Base-by-base conservation (phyloP, 345 rosid genomes). In the Salix udensis region DNA sequence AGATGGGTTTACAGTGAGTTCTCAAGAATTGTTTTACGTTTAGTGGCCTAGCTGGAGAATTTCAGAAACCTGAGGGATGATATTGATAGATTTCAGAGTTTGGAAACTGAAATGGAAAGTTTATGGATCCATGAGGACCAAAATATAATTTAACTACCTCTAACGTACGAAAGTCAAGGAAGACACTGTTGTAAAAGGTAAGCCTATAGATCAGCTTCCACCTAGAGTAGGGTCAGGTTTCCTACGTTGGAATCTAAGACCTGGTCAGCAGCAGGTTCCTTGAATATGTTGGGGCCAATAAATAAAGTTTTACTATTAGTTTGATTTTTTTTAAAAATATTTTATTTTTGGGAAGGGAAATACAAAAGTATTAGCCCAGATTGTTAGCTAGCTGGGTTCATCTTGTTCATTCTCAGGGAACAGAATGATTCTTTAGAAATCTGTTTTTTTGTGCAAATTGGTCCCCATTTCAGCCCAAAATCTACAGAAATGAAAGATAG, bases 241-340 rank as follows among this genome's bases (percentile, higher is more conserved):
- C 84, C 84, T 81, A 85, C 85, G 78, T 82, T 74, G 86, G 86
- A 81, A 69, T 78, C 85, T 81, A 74, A 77, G 79, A 52, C 79
- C 77, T 68, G 42, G 9, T 14, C 44, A 44, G 24, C 68, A 6
- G 23, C 21, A n/a, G 13, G n/a, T 2, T 26, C 60, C 8, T 7
- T 13, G 24, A 65, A 40, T 2, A 9, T 55, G 65, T 18, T 75
- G 58, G 26, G 61, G 67, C 73, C 72, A 68, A 78, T 74, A 72
- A 18, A 53, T 70, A 23, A 55, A 55, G 28, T 28, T 9, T 58
- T 58, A 37, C 61, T 55, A 39, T 26, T 58, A 58, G 58, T 61
- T 61, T 21, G 24, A 4, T 28, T 16, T 55, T 55, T 55, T 24
- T 24, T 24, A 0, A 24, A 24, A 24, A 24, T 26, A 15, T 15